phyloP scores from a whole-genome alignment of 164 flowering plant genomes.

The grape (Vitis vinifera) region DNA sequence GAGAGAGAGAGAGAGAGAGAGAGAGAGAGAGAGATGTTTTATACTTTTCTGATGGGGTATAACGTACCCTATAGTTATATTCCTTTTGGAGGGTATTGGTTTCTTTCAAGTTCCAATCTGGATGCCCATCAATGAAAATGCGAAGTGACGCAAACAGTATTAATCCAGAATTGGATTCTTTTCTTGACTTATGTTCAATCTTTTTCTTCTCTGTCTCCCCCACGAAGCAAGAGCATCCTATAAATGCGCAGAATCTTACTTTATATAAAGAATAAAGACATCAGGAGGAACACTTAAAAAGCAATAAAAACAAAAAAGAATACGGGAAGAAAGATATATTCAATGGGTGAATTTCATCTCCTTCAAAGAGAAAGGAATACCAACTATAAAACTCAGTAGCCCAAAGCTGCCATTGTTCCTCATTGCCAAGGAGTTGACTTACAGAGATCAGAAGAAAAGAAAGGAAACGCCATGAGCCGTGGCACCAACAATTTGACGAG shows the following conservation, averaged over 20 bases:
- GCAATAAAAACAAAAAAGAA: background rate
- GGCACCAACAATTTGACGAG: background rate
- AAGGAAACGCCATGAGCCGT: background rate
- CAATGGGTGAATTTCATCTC: background rate
- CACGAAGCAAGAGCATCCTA: background rate
- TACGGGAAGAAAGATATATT: background rate
- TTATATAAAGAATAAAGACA: background rate
- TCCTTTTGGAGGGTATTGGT: too few relatives aligned
- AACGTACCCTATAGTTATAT: too few relatives aligned
- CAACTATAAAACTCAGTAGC: background rate
- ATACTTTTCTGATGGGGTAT: too few relatives aligned
- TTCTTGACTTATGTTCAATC: background rate
- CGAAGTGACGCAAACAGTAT: background rate
- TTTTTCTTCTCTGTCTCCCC: background rate
- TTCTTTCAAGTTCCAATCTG: too few relatives aligned
- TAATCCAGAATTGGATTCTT: conserved; percentile 5
- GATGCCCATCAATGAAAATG: too few relatives aligned
- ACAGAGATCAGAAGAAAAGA: background rate
- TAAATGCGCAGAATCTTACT: background rate
- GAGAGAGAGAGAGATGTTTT: too few relatives aligned
- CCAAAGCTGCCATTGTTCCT: background rate
- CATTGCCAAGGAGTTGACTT: background rate
- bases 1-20: too few relatives aligned
- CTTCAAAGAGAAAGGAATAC: background rate
- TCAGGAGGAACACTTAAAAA: background rate